Evolutionary conservation across 2,329 filamentous ascomycete species (phyloP).

Genomic region (Aspergillus sp.): DNA sequence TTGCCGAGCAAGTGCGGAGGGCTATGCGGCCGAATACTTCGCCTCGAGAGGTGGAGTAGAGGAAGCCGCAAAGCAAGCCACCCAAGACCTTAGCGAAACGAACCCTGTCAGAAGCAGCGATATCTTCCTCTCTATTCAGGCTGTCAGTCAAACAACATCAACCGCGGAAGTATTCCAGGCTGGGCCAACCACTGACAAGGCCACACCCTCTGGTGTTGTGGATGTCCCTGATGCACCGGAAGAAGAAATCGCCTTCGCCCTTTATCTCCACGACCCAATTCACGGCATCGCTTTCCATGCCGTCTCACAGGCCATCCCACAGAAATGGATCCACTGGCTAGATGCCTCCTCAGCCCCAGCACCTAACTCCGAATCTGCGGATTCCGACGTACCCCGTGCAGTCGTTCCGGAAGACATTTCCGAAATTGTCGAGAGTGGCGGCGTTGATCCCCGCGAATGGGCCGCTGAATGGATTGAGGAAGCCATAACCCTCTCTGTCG

Average conservation of each 20-base stretch:
- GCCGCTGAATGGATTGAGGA: slow-evolving; percentile 97
- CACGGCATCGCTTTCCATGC: slow-evolving; percentile 86
- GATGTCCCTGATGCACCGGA: slow-evolving; percentile 37
- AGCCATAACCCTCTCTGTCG: slow-evolving; percentile 71
- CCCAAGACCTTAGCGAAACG: slow-evolving; percentile 73
- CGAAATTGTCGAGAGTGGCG: slow-evolving; percentile 72
- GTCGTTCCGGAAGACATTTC: slow-evolving; percentile 76
- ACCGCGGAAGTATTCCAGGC: slow-evolving; percentile 64
- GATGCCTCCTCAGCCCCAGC: slow-evolving; percentile 64
- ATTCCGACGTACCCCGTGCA: slow-evolving; percentile 29
- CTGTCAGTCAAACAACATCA: slow-evolving; percentile 67
- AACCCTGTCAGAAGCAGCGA: slow-evolving; percentile 92
- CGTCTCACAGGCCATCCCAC: slow-evolving; percentile 78
- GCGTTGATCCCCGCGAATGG: slow-evolving; percentile 93
- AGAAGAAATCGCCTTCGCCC: slow-evolving; percentile 72
- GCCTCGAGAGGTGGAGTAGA: slow-evolving; percentile 74
- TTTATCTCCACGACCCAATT: slow-evolving; percentile 80
- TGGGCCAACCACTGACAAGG: slow-evolving; percentile 46
- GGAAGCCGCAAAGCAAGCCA: slow-evolving; percentile 74
- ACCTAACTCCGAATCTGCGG: slow-evolving; percentile 39
- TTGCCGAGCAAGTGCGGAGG: slow-evolving; percentile 82
- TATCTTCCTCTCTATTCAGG: slow-evolving; percentile 94
- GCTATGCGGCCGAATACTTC: slow-evolving; percentile 84
- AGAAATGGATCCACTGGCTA: slow-evolving; percentile 87
- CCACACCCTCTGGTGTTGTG: slow-evolving; percentile 31